phyloP scores from a whole-genome alignment of 2,329 filamentous ascomycete genomes.

The Cladobotryum protrusum region DNA sequence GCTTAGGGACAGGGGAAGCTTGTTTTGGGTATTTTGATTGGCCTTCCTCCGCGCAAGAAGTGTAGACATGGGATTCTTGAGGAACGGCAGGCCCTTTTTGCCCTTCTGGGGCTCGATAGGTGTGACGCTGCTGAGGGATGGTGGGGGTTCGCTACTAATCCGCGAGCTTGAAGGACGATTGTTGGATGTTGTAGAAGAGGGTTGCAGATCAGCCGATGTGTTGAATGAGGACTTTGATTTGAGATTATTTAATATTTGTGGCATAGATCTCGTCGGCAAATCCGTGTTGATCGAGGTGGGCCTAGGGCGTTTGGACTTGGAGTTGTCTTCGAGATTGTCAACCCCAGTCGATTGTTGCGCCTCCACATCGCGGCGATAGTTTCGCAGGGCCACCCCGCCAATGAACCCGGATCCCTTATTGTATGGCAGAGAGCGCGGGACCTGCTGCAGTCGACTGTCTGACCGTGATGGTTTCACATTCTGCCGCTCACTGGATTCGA shows the following conservation, averaged over 20 bases:
- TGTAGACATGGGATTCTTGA: slow-evolving; percentile 55
- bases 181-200: slow-evolving; percentile 24
- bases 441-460: slow-evolving; percentile 21
- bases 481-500: slow-evolving; percentile 18
- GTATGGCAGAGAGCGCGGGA: slow-evolving; percentile 27
- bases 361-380: slow-evolving; percentile 38
- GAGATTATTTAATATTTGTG: slow-evolving; percentile 20
- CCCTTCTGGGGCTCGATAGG: slow-evolving; percentile 36
- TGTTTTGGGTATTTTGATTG: slow-evolving; percentile 42
- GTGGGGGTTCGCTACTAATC: slow-evolving; percentile 32
- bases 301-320: slow-evolving; percentile 4
- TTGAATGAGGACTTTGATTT: slow-evolving; percentile 39
- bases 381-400: slow-evolving; percentile 48
- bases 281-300: slow-evolving; percentile 25
- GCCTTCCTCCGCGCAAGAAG: slow-evolving; percentile 52
- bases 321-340: slow-evolving; percentile 7
- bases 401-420: slow-evolving; percentile 42
- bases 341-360: slow-evolving; percentile 15
- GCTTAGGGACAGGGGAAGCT: slow-evolving; percentile 34
- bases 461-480: slow-evolving; percentile 18
- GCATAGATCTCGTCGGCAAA: slow-evolving; percentile 23
- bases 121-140: slow-evolving; percentile 17
- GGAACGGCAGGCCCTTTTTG: slow-evolving; percentile 50
- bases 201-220: slow-evolving; percentile 44
- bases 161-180: slow-evolving; percentile 39